Evolutionary conservation across 2,329 filamentous ascomycete genomes (phyloP), one percentile per base, ranked within the genome.

Genomic region (Dactylonectria macrodidyma): DNA sequence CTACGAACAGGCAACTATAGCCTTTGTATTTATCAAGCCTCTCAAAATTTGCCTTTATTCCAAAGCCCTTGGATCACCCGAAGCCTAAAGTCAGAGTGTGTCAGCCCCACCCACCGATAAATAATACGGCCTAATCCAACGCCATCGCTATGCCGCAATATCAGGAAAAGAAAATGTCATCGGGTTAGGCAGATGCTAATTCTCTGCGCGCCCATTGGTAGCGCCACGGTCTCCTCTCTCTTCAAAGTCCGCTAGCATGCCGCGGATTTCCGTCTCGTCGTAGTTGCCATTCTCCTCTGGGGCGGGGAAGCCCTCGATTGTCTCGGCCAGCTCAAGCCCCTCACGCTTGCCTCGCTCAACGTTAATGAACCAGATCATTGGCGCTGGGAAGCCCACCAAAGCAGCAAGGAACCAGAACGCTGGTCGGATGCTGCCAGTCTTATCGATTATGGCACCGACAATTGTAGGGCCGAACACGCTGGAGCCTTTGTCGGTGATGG

Each of bases 401-500:
- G 90, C 85, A 0, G 94, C 94, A 47, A 99, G 84, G 78, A 99
- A 99, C 87, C 93, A 95, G 80, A 99, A 99, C 1, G 95, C 95
- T 7, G 93, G 93, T 56, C 93, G 87, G 66, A 96, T 95, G 73
- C 93, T 91, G 5, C 93, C 93, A 33, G 92, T 92, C 58, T 85
- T 89, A 81, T 98, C 95, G 12, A 96, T 97, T 71, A 99, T 97
- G 12, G 91, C 90, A 1, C 95, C 96, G 0, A 99, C 96, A 78
- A 99, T 95, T 0, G 94, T 93, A 0, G 96, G 96, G 0, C 96
- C 96, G 80, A 99, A 98, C 2, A 98, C 87, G 78, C 93, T 97
- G 24, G 93, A 96, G 1, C 95, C 95, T 81, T 99, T 99, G 80
- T 99, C 96, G 2, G 96, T 98, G 71, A 98, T 98, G 41, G 96